phyloP scores from a whole-genome alignment of 148 eudicot genomes.

The Euryodendron excelsum region DNA sequence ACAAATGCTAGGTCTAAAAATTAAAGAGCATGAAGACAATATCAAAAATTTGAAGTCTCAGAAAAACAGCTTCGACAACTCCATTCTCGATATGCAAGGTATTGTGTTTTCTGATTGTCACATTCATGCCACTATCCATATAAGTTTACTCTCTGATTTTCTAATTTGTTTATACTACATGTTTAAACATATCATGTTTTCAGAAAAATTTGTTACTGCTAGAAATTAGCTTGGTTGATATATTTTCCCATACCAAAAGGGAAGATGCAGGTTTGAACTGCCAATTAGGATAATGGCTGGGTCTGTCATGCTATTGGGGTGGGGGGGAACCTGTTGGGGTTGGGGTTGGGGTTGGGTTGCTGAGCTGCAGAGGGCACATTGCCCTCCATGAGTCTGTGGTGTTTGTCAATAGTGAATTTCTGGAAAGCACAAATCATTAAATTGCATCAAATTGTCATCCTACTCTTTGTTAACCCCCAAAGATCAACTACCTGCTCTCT shows the following conservation, averaged over 20 bases:
- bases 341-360: no score
- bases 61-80: constrained; percentile 53
- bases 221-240: not conserved
- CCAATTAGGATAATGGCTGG: not conserved
- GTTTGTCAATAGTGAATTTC: not conserved
- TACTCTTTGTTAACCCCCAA: not conserved
- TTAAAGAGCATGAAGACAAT: constrained; percentile 73
- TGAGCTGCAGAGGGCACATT: not conserved
- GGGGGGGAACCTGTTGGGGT: no score
- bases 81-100: constrained; percentile 79
- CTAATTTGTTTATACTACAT: not conserved
- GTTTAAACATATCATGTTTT: not conserved
- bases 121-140: not conserved
- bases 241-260: not conserved
- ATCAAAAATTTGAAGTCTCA: constrained; percentile 44
- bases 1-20: constrained; percentile 46
- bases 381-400: not conserved
- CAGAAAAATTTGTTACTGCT: not conserved
- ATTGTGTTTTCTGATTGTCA: not conserved
- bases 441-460: not conserved
- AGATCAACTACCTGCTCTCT: not conserved
- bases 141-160: not conserved
- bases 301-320: not conserved
- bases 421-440: not conserved
- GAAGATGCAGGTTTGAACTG: not conserved